Conservation (phyloP, 140 eudicot species). For the Flaveria floridana region DNA sequence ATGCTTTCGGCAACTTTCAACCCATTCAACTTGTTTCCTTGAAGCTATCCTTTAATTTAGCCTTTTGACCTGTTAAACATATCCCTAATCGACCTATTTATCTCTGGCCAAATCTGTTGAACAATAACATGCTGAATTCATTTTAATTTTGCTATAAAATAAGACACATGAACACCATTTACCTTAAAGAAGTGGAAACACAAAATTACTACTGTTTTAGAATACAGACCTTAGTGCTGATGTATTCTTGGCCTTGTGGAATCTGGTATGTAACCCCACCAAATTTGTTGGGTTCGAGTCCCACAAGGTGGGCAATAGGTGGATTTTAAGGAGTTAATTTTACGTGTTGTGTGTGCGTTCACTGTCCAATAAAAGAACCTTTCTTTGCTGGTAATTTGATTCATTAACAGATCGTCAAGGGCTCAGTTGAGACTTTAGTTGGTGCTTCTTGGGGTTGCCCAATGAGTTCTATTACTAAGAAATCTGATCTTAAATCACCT, state of each 20-base stretch:
- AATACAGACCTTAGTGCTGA: not conserved
- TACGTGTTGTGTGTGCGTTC: too few species aligned
- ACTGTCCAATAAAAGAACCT: not conserved
- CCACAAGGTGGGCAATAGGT: too few species aligned
- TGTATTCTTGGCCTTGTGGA: too few species aligned
- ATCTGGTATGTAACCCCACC: too few species aligned
- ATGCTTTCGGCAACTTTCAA: not conserved
- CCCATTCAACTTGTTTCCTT: not conserved
- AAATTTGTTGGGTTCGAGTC: too few species aligned
- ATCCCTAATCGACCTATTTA: not conserved
- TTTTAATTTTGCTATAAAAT: slow-evolving; percentile 4
- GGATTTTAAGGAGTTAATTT: too few species aligned
- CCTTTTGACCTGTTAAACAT: not conserved
- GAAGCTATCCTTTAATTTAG: not conserved
- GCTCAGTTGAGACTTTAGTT: slow-evolving; percentile 68
- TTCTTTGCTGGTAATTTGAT: slow-evolving; percentile 29
- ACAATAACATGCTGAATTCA: not conserved
- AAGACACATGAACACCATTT: slow-evolving; percentile 10
- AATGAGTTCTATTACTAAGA: slow-evolving; percentile 65
- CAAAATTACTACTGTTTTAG: not conserved
- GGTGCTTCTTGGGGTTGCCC: slow-evolving; percentile 74
- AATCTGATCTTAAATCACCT: slow-evolving; percentile 69
- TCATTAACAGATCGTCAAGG: slow-evolving; percentile 67
- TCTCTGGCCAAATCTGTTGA: not conserved
- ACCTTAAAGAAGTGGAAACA: slow-evolving; percentile 10